Evolutionary conservation across 768 basidiomycete genomes (phyloP).

Genomic region (Tremella yokohamensis): DNA sequence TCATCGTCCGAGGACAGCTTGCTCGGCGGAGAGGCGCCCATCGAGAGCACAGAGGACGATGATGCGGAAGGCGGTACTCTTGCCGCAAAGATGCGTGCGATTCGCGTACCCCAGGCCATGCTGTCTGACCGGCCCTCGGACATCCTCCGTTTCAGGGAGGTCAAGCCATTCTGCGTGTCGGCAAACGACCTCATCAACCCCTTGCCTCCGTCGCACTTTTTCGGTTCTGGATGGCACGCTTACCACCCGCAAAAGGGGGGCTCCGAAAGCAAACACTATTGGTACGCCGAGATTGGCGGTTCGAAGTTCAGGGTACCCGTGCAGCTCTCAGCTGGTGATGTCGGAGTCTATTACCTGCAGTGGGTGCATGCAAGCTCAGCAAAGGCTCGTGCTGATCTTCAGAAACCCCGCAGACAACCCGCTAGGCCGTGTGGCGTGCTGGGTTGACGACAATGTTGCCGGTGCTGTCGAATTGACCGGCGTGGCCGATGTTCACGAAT

Average conservation of each 20-base stretch:
- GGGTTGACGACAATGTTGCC: constrained; percentile 59
- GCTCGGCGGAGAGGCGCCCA: constrained; percentile 3
- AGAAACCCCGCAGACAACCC: constrained; percentile 39
- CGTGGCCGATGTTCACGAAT: constrained; percentile 62
- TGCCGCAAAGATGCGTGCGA: constrained; percentile 52
- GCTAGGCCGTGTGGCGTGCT: constrained; percentile 38
- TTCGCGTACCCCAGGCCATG: constrained; percentile 68
- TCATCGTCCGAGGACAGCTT: constrained; percentile 2
- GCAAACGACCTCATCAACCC: constrained; percentile 98
- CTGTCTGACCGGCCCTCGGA: constrained; percentile 60
- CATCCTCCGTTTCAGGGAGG: constrained; percentile 66
- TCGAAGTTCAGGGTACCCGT: constrained; percentile 79
- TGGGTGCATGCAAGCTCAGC: constrained; percentile 18
- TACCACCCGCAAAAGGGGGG: constrained; percentile 62
- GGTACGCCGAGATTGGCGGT: constrained; percentile 78
- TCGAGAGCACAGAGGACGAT: constrained; percentile 20
- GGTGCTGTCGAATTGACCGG: constrained; percentile 78
- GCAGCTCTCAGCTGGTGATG: constrained; percentile 77
- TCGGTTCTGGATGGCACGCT: constrained; percentile 83
- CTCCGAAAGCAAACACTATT: constrained; percentile 69
- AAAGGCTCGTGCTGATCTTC: neutral
- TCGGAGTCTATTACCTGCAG: constrained; percentile 82
- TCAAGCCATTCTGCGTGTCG: constrained; percentile 83
- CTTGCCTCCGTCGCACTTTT: constrained; percentile 84
- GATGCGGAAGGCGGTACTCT: constrained; percentile 40